Base-by-base conservation (phyloP, 2,329 filamentous ascomycete genomes). In the Fusarium nematophilum region DNA sequence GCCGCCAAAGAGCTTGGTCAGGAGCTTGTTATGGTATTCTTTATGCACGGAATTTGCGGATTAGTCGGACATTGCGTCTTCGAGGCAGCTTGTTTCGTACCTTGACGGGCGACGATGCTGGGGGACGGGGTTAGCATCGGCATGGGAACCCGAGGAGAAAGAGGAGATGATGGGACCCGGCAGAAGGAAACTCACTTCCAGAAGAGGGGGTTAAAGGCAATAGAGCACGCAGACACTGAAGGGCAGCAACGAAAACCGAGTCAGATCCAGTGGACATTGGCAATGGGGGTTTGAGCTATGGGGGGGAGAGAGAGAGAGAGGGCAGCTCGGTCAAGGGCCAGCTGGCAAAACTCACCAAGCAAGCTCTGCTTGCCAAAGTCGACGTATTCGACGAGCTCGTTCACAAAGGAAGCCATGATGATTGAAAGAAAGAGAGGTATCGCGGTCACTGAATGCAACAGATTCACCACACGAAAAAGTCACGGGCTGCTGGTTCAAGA, bases 131-230 rank as follows among this genome's bases (percentile, higher is more conserved):
- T 82, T 71, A 81, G 78, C 62, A 51, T n/a, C n/a, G n/a, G n/a
- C n/a, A n/a, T n/a, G n/a, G n/a, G n/a, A n/a, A n/a, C n/a, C n/a
- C 39, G 31, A 30, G 17, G 31, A 38, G 6, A 27, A 37, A n/a
- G 14, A 13, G 15, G 45, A 33, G 38, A 14, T 17, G 44, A 31
- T 40, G 34, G 29, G 31, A n/a, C n/a, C n/a, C n/a, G 36, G 31
- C 37, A 62, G 57, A 44, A 58, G 29, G 9, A 47, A 84, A n/a
- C 91, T 82, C 84, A 97, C 93, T 99, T 99, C 95, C 95, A 99
- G 78, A 97, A 98, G n/a, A 95, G 89, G 17, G 95, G 95, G 78
- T 99, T 99, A 79, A 99, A 98, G 42, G 89, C 84, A 78, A 99
- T 96, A 47, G 91, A 86, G 51, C 82, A 83, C 40, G 89, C 91